Conservation (phyloP, 257 asterid species). For the Solanum virginianum region DNA sequence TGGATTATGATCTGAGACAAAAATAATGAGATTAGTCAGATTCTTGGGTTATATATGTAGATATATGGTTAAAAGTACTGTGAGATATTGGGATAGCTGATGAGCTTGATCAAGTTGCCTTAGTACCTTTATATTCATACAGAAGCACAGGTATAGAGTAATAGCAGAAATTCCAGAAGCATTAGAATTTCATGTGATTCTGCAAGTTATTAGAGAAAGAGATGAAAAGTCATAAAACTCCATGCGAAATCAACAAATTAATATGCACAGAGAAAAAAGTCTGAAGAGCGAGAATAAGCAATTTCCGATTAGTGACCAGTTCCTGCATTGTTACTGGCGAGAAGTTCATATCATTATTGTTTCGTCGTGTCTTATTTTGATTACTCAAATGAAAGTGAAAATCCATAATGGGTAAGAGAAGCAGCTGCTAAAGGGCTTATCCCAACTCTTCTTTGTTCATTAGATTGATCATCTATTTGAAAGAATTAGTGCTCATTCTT, state of each 20-base stretch:
- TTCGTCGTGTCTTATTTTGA: not conserved
- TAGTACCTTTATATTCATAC: not conserved
- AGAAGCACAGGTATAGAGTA: not conserved
- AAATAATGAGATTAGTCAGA: not conserved
- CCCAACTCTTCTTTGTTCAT: not conserved
- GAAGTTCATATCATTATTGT: not conserved
- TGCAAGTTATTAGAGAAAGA: not conserved
- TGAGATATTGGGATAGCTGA: not conserved
- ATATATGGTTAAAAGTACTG: not conserved
- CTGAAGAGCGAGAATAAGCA: not conserved
- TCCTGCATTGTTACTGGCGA: not conserved
- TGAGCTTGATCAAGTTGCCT: not conserved
- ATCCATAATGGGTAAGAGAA: not conserved
- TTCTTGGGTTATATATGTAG: not conserved
- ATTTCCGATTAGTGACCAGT: not conserved
- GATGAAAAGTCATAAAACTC: not conserved
- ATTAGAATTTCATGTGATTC: not conserved
- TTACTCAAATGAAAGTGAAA: not conserved
- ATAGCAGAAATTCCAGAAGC: not conserved
- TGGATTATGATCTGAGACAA: not conserved
- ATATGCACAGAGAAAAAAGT: not conserved
- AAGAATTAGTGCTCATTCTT: not conserved
- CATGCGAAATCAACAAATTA: not conserved
- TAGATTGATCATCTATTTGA: not conserved
- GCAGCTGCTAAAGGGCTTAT: not conserved